Percentiles rank a stretch among this genome's conserved stretches.
These are phyloP conservation scores for Teratosphaeria destructans DNA, from an alignment of 2,329 filamentous ascomycete species.

Conservation along the genomic window DNA sequence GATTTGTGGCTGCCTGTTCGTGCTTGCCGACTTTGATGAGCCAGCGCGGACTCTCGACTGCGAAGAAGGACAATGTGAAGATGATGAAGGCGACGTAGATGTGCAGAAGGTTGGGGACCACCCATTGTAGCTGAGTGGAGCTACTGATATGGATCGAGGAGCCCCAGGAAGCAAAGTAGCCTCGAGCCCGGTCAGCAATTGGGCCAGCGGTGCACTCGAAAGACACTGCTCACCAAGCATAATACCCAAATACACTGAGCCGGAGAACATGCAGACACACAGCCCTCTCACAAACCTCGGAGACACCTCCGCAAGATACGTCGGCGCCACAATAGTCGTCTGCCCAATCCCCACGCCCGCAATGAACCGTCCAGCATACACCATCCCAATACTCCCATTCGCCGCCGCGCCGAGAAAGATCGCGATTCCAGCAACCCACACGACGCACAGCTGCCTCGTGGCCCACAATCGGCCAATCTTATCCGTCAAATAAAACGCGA, in stretches of 20 bases:
- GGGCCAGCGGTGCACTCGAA: not conserved
- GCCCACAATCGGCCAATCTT: conserved; percentile 24
- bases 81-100: conserved; percentile 68
- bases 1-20: conserved; percentile 20
- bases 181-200: conserved; percentile 20
- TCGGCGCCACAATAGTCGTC: conserved; percentile 48
- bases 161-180: conserved; percentile 59
- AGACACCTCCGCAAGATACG: conserved; percentile 46
- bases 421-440: conserved; percentile 20
- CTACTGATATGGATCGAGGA: conserved; percentile 42
- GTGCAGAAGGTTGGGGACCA: conserved; percentile 64
- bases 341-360: conserved; percentile 34
- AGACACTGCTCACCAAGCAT: conserved; percentile 40
- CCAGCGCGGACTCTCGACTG: conserved; percentile 24
- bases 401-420: conserved; percentile 39
- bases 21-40: conserved; percentile 24
- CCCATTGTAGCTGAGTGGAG: conserved; percentile 35
- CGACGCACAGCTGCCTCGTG: conserved; percentile 17
- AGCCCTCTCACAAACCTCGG: conserved; percentile 41
- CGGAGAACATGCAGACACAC: conserved; percentile 61
- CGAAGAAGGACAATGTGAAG: conserved; percentile 49
- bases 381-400: conserved; percentile 24
- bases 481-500: conserved; percentile 33
- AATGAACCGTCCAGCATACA: conserved; percentile 31
- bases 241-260: conserved; percentile 64